These are phyloP conservation scores for Neofusicoccum parvum DNA, from an alignment of 2,329 filamentous ascomycete genomes.

Conservation along the genomic window DNA sequence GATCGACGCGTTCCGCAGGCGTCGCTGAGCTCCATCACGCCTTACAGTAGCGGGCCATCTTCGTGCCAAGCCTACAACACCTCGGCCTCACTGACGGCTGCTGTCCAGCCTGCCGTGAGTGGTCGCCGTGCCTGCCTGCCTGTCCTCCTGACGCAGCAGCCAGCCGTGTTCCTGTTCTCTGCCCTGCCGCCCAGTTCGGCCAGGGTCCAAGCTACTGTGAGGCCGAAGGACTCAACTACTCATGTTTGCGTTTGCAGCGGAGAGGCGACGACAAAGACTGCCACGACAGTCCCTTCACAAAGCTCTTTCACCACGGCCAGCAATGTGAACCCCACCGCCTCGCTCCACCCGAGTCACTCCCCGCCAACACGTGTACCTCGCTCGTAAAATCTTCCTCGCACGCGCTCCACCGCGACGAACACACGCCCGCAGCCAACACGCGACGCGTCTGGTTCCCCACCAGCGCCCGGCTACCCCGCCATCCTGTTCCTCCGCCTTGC, in stretches of 20 bases:
- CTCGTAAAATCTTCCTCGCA: not conserved
- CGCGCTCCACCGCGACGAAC: not conserved
- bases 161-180: not conserved
- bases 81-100: not conserved
- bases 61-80: constrained; percentile 17
- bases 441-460: not conserved
- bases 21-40: not conserved
- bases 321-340: not conserved
- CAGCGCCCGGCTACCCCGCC: not conserved
- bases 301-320: not conserved
- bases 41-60: not conserved
- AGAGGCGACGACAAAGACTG: constrained; percentile 4
- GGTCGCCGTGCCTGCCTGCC: not conserved
- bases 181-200: not conserved
- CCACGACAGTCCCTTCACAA: not conserved
- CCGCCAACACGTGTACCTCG: not conserved
- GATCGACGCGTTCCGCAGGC: not conserved
- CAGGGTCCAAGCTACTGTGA: constrained; percentile 16
- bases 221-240: not conserved
- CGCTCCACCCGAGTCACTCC: not conserved
- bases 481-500: not conserved
- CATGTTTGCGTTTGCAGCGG: constrained; percentile 4
- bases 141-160: not conserved
- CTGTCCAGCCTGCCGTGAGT: not conserved
- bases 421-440: not conserved